phyloP scores from a whole-genome alignment of 2,329 filamentous ascomycete genomes.

The Cercospora janseana region DNA sequence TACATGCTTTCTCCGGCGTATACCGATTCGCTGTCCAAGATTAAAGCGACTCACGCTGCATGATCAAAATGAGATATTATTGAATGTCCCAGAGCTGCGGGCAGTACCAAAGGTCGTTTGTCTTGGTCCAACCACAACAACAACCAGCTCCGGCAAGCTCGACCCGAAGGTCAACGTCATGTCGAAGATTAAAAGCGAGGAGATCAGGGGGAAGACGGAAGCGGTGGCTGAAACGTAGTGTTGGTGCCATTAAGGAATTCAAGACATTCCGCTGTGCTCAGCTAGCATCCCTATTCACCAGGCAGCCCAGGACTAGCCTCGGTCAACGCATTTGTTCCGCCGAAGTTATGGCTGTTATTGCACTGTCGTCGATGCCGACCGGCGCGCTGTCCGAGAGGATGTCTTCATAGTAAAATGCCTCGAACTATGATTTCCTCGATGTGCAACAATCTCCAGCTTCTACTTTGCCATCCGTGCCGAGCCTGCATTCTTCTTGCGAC shows the following conservation, averaged over 20 bases:
- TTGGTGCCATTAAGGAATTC: no score
- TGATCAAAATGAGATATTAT: constrained; percentile 18
- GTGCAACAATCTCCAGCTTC: constrained; percentile 24
- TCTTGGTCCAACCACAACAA: no score
- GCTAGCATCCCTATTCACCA: no score
- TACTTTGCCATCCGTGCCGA: constrained; percentile 19
- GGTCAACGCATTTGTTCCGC: no score
- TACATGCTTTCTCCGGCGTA: constrained; percentile 27
- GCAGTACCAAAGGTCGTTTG: constrained; percentile 20
- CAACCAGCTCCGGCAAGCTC: background rate
- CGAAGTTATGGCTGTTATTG: no score
- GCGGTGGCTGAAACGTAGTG: no score
- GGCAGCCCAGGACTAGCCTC: no score
- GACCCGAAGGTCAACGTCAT: background rate
- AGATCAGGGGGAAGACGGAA: constrained; percentile 11
- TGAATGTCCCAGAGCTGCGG: constrained; percentile 23
- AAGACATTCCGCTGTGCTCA: no score
- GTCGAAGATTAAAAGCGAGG: constrained; percentile 6
- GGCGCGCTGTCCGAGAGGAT: no score
- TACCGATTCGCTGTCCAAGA: constrained; percentile 23
- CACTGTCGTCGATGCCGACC: no score
- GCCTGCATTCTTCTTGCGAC: constrained; percentile 12
- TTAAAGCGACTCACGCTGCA: constrained; percentile 23
- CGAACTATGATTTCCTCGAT: constrained; percentile 18
- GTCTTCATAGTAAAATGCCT: no score